Conservation (phyloP, 2,329 filamentous ascomycete species). For the Colletotrichum cereale region DNA sequence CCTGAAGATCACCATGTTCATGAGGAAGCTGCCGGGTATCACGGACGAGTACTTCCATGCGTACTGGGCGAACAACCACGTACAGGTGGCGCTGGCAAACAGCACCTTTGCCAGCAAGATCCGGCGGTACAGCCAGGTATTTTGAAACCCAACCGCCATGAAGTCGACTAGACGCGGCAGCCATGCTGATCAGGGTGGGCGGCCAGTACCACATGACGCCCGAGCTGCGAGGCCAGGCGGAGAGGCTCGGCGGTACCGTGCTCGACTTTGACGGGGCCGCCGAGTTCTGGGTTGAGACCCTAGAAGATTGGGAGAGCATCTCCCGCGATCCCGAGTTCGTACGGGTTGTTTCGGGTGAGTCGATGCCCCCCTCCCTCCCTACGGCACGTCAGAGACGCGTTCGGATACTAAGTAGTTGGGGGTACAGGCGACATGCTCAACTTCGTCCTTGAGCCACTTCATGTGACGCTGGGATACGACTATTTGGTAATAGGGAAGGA, state of each 20-base stretch:
- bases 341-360: conserved; percentile 24
- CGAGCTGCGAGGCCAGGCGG: conserved; percentile 21
- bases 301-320: conserved; percentile 36
- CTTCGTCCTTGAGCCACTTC: conserved; percentile 31
- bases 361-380: too few relatives aligned
- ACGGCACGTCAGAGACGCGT: too few relatives aligned
- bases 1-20: conserved; percentile 44
- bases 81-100: conserved; percentile 43
- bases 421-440: conserved; percentile 24
- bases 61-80: conserved; percentile 47
- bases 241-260: conserved; percentile 24
- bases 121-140: conserved; percentile 31
- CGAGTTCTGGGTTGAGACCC: conserved; percentile 37
- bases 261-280: conserved; percentile 40
- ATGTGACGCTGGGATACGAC: conserved; percentile 39
- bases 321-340: conserved; percentile 16
- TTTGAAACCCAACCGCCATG: too few relatives aligned
- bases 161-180: not conserved
- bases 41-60: conserved; percentile 48
- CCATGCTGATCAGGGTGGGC: not conserved
- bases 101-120: conserved; percentile 43
- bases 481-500: conserved; percentile 26
- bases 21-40: conserved; percentile 47
- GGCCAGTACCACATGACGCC: conserved; percentile 37
- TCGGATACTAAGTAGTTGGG: not conserved